These are phyloP conservation scores for Tilletia indica DNA, from an alignment of 1,284 basidiomycete genomes.

Conservation along the genomic window DNA sequence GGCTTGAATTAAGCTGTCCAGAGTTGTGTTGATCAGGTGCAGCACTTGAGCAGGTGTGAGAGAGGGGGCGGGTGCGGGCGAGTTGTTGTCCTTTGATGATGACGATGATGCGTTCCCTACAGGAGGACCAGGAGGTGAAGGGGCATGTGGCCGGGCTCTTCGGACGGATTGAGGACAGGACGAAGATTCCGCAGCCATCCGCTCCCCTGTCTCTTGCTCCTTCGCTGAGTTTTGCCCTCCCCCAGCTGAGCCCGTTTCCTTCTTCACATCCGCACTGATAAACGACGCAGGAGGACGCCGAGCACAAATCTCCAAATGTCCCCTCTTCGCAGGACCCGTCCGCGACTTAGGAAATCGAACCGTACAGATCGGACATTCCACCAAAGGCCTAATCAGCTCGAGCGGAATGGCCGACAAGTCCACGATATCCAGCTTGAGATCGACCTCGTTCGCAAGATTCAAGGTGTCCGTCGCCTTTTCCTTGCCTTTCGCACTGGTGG, in stretches of 20 bases:
- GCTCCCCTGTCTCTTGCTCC: neutral
- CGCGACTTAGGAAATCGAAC: neutral
- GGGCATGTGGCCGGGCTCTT: too few relatives aligned
- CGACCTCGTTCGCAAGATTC: too few relatives aligned
- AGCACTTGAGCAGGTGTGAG: neutral
- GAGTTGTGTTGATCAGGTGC: neutral
- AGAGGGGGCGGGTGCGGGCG: neutral
- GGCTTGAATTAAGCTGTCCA: neutral
- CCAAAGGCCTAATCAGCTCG: neutral
- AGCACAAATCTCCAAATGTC: constrained; percentile 1
- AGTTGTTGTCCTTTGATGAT: neutral
- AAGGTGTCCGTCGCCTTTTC: neutral
- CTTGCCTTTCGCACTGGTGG: neutral
- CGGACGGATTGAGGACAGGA: too few relatives aligned
- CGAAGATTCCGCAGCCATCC: neutral
- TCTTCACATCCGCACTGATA: neutral
- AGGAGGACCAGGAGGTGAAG: neutral
- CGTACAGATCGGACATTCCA: neutral
- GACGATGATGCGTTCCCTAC: neutral
- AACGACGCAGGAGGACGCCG: neutral
- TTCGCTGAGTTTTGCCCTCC: too few relatives aligned
- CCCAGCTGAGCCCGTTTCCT: neutral
- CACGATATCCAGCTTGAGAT: neutral
- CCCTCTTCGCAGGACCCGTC: constrained; percentile 10
- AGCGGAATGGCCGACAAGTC: neutral